phyloP scores from a whole-genome alignment of 2,329 filamentous ascomycete genomes.

The Pyrenophora seminiperda region DNA sequence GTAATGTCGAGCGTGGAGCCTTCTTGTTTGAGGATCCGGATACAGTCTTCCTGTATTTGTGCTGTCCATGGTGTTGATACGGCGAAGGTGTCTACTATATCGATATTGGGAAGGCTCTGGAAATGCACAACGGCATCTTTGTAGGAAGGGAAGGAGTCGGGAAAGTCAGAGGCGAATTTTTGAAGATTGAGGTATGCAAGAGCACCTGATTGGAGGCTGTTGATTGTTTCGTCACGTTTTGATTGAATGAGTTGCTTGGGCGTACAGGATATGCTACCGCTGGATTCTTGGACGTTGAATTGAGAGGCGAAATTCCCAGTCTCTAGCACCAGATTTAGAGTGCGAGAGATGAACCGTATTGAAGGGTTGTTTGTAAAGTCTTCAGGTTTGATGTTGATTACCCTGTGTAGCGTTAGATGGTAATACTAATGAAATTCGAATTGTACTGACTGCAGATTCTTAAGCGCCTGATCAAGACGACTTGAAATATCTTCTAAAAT shows the following conservation, averaged over 20 bases:
- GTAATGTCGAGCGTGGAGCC: slow-evolving; percentile 27
- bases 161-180: slow-evolving; percentile 20
- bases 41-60: slow-evolving; percentile 18
- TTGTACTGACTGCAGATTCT: slow-evolving; percentile 23
- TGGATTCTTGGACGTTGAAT: slow-evolving; percentile 20
- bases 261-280: slow-evolving; percentile 25
- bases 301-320: slow-evolving; percentile 14
- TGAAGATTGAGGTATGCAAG: slow-evolving; percentile 30
- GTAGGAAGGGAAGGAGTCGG: slow-evolving; percentile 21
- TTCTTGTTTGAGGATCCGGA: slow-evolving; percentile 19
- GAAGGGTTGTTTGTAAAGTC: slow-evolving; percentile 32
- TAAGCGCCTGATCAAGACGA: slow-evolving; percentile 16
- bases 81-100: slow-evolving; percentile 23
- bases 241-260: slow-evolving; percentile 28
- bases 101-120: slow-evolving; percentile 11
- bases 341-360: slow-evolving; percentile 27
- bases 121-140: slow-evolving; percentile 25
- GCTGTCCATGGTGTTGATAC: slow-evolving; percentile 34
- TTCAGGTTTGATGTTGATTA: slow-evolving; percentile 19
- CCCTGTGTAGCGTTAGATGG: slow-evolving; percentile 14
- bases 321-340: slow-evolving; percentile 16
- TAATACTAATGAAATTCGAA: neutral
- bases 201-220: slow-evolving; percentile 26
- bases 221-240: slow-evolving; percentile 24
- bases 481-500: slow-evolving; percentile 4